Conservation (phyloP, 768 basidiomycete genomes). For the Floccularia luteovirens region DNA sequence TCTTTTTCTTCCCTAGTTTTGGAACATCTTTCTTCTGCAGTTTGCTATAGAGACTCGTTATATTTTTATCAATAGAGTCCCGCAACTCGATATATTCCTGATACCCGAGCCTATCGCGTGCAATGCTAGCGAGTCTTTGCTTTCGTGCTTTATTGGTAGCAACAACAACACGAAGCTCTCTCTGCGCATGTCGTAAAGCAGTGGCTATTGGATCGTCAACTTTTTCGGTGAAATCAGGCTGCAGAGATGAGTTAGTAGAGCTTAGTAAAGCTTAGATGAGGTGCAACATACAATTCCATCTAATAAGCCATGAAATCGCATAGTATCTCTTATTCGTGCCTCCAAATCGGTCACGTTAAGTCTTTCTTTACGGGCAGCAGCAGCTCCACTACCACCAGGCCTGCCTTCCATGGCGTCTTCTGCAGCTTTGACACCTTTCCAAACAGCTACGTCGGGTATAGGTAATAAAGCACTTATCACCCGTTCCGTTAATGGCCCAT, state of each 20-base stretch:
- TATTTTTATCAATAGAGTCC: constrained; percentile 83
- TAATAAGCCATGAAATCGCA: constrained; percentile 69
- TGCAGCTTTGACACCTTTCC: constrained; percentile 77
- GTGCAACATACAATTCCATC: constrained; percentile 54
- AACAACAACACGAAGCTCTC: constrained; percentile 68
- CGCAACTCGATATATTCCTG: constrained; percentile 86
- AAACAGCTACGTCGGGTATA: constrained; percentile 52
- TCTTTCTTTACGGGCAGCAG: constrained; percentile 66
- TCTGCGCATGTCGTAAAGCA: constrained; percentile 83
- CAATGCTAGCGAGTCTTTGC: constrained; percentile 61
- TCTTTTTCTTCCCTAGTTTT: constrained; percentile 78
- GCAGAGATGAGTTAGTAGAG: constrained; percentile 5
- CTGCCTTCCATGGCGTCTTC: constrained; percentile 82
- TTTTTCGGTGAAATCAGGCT: constrained; percentile 71
- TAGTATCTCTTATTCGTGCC: constrained; percentile 64
- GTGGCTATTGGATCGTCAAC: constrained; percentile 94
- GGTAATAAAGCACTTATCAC: constrained; percentile 70
- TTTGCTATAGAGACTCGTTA: constrained; percentile 65
- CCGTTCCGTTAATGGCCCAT: constrained; percentile 85
- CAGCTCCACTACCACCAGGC: constrained; percentile 73
- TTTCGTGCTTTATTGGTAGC: constrained; percentile 82
- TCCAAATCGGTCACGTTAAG: constrained; percentile 78
- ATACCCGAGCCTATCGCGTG: constrained; percentile 82
- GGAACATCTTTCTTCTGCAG: constrained; percentile 77
- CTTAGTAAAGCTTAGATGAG: background rate